Evolutionary conservation across 1,139 yeast genomes (phyloP).

Genomic region (Protomyces lactucae-debilis): DNA sequence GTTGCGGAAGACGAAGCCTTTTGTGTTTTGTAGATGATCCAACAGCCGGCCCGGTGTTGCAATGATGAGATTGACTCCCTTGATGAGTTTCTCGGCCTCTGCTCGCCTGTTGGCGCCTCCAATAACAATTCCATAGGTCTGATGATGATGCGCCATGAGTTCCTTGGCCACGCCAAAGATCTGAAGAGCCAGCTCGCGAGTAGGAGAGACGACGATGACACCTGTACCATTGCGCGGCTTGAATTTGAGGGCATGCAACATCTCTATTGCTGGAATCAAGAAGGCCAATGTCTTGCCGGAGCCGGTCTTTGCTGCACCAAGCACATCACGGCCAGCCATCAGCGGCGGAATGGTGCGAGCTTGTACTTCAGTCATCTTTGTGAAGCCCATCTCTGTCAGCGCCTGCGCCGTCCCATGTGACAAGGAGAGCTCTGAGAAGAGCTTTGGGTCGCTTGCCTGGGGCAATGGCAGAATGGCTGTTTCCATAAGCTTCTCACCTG

Average conservation of each 20-base stretch:
- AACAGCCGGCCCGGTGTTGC: slow-evolving; percentile 97
- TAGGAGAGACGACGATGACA: slow-evolving; percentile 78
- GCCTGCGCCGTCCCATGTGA: slow-evolving; percentile 79
- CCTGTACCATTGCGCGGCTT: slow-evolving; percentile 93
- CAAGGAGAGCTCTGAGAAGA: slow-evolving; percentile 57
- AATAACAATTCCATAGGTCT: slow-evolving; percentile 91
- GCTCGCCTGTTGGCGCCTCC: slow-evolving; percentile 98
- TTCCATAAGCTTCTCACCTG: slow-evolving; percentile 20
- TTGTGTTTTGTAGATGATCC: slow-evolving; percentile 93
- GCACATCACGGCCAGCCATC: slow-evolving; percentile 88
- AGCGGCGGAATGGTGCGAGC: slow-evolving; percentile 92
- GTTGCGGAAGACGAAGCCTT: slow-evolving; percentile 89
- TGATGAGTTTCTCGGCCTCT: slow-evolving; percentile 87
- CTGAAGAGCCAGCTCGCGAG: slow-evolving; percentile 90
- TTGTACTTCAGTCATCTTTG: slow-evolving; percentile 86
- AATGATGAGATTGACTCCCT: slow-evolving; percentile 87
- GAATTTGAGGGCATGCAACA: slow-evolving; percentile 79
- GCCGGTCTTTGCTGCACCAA: slow-evolving; percentile 98
- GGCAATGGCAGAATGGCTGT: slow-evolving; percentile 16
- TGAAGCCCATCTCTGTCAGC: slow-evolving; percentile 76
- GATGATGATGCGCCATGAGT: slow-evolving; percentile 83
- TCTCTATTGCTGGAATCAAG: slow-evolving; percentile 87
- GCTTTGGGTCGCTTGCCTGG: slow-evolving; percentile 32
- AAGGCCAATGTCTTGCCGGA: slow-evolving; percentile 97
- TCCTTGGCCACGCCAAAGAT: slow-evolving; percentile 96